These are phyloP conservation scores for Ensete glaucum DNA, from an alignment of 176 grass and related monocot species.

Conservation along the genomic window DNA sequence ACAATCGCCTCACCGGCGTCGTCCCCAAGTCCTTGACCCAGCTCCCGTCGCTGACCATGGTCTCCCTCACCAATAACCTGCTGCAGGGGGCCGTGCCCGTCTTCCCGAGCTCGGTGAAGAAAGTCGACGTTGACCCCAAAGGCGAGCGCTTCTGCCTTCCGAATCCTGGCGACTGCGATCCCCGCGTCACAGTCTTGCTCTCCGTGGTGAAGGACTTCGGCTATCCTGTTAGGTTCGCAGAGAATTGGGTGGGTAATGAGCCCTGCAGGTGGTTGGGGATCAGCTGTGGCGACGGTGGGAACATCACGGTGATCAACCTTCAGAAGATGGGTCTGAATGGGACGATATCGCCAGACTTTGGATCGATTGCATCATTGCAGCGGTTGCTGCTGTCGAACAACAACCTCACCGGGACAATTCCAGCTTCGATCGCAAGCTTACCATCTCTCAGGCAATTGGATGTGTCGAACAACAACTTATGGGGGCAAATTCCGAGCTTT, in stretches of 20 bases:
- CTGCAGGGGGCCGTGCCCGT: conserved; percentile 53
- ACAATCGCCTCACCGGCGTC: conserved; percentile 61
- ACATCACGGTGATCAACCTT: conserved; percentile 40
- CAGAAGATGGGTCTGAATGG: conserved; percentile 32
- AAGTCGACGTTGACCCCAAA: neutral
- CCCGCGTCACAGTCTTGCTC: conserved; percentile 52
- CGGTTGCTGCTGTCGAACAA: conserved; percentile 44
- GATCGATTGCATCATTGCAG: conserved; percentile 40
- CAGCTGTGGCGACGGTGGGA: conserved; percentile 24
- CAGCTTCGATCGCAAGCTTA: conserved; percentile 35
- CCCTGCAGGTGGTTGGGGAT: conserved; percentile 43
- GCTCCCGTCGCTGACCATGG: conserved; percentile 30
- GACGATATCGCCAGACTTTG: conserved; percentile 49
- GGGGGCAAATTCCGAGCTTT: conserved; percentile 57
- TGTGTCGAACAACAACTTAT: conserved; percentile 63
- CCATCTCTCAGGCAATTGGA: conserved; percentile 35
- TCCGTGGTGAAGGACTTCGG: conserved; percentile 54
- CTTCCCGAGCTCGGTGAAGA: conserved; percentile 6
- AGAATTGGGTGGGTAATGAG: conserved; percentile 53
- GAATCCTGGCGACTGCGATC: conserved; percentile 44
- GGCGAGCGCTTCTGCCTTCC: conserved; percentile 41
- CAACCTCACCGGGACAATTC: conserved; percentile 60
- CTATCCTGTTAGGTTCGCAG: conserved; percentile 34
- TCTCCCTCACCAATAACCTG: conserved; percentile 52
- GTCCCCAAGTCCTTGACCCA: conserved; percentile 43